These are phyloP conservation scores for Endoconidiophora polonica DNA, from an alignment of 2,329 filamentous ascomycete genomes.

Conservation along the genomic window DNA sequence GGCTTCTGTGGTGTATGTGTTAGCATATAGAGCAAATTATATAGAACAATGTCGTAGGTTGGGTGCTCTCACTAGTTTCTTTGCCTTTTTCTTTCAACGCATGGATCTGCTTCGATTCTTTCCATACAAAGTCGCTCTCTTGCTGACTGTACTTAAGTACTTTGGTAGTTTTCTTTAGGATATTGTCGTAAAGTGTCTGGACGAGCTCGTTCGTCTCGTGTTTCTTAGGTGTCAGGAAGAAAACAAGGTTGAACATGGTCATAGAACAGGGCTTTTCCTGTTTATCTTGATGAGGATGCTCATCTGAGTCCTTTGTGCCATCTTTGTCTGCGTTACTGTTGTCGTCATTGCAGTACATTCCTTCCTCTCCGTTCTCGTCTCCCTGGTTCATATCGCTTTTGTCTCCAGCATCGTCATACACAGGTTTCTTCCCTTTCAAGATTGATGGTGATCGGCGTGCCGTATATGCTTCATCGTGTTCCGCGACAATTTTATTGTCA, in stretches of 20 bases:
- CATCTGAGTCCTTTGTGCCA: not conserved
- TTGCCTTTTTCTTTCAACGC: slow-evolving; percentile 66
- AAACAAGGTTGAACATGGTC: slow-evolving; percentile 97
- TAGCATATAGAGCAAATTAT: not conserved
- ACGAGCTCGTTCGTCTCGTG: slow-evolving; percentile 60
- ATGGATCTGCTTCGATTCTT: slow-evolving; percentile 71
- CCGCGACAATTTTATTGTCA: too few relatives aligned
- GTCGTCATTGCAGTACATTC: slow-evolving; percentile 18
- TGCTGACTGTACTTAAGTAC: slow-evolving; percentile 87
- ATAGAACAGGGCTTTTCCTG: slow-evolving; percentile 54
- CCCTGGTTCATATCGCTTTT: slow-evolving; percentile 18
- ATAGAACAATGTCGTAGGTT: not conserved
- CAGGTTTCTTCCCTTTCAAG: too few relatives aligned
- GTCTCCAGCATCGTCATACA: slow-evolving; percentile 14
- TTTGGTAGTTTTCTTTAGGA: slow-evolving; percentile 84
- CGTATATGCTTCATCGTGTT: slow-evolving; percentile 13
- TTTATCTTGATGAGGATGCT: slow-evolving; percentile 20
- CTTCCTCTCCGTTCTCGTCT: slow-evolving; percentile 15
- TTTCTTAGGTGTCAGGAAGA: slow-evolving; percentile 67
- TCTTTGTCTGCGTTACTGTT: slow-evolving; percentile 20
- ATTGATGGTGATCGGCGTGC: not conserved
- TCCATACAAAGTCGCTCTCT: slow-evolving; percentile 77
- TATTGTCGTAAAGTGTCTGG: slow-evolving; percentile 66
- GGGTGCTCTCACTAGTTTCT: slow-evolving; percentile 38
- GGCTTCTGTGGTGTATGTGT: slow-evolving; percentile 24